Conservation (phyloP, 169 alveolate genomes). For the Cyclospora cayetanensis region DNA sequence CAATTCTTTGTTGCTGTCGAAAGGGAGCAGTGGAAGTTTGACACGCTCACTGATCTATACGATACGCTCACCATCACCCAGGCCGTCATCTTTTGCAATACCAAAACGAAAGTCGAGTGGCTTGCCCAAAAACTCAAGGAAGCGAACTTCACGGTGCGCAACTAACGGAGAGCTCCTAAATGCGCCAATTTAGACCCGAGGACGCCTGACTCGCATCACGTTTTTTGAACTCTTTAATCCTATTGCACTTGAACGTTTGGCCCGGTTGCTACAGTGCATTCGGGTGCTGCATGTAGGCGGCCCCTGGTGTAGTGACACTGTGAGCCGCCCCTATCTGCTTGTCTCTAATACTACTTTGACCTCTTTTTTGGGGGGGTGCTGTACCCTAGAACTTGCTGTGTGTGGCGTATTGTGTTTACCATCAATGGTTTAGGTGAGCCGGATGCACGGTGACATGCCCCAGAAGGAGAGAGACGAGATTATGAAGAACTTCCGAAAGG, state of each 20-base stretch:
- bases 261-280: too few relatives aligned
- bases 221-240: too few relatives aligned
- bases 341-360: too few relatives aligned
- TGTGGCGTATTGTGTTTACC: background rate
- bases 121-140: constrained; percentile 98
- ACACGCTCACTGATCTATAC: constrained; percentile 97
- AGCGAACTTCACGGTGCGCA: constrained; percentile 94
- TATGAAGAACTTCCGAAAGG: constrained; percentile 96
- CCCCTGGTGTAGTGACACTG: too few relatives aligned
- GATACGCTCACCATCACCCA: constrained; percentile 98
- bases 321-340: too few relatives aligned
- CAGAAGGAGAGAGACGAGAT: constrained; percentile 97
- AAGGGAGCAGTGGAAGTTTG: constrained; percentile 99
- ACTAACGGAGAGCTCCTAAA: too few relatives aligned
- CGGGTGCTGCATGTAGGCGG: too few relatives aligned
- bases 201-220: too few relatives aligned
- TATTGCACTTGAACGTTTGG: too few relatives aligned
- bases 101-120: constrained; percentile 89
- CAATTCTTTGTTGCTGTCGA: constrained; percentile 98
- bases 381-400: too few relatives aligned
- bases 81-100: constrained; percentile 99
- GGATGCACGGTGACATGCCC: constrained; percentile 98
- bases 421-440: constrained; percentile 79
- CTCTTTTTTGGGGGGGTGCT: too few relatives aligned
- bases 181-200: too few relatives aligned